Evolutionary conservation across 768 basidiomycete genomes (phyloP), one percentile per base, ranked within the genome.

Genomic region (Leccinum longicurvipes): DNA sequence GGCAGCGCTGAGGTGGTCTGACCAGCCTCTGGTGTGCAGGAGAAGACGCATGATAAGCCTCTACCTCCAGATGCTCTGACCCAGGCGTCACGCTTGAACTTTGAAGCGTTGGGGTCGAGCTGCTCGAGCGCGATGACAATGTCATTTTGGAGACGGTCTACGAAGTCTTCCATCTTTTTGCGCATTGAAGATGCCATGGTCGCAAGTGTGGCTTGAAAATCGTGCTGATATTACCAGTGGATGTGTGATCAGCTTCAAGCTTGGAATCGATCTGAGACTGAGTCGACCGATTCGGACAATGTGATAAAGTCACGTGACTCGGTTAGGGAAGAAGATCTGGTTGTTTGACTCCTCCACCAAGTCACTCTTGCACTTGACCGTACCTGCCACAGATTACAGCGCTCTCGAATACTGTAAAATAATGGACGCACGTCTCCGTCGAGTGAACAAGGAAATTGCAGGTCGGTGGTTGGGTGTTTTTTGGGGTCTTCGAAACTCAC

Each of bases 381-480:
- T n/a, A 28, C 27, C 29, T 39, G 32, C 31, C 8, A 47, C 34
- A 41, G 19, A 11, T 29, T 21, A 23, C 39, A 47, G 23, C 19
- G 10, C 41, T 50, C 14, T 60, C n/a, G n/a, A 54, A 29, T 36
- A 46, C 42, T 8, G 6, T 45, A 50, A 51, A n/a, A 53, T 25
- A 51, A 93, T 93, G 84, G 93, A 97, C 68, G 93, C 94, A 53
- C 80, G 94, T 55, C 81, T 93, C 47, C 82, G 94, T 60, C 79
- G 94, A 69, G 89, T 97, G 24, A 93, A 92, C 74, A 97, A 96
- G 76, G 94, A 98, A 76, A 97, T 98, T 57, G 74, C 85, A 60
- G 94, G 91, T 86, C 48, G 58, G 79, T 60, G 39, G 24, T 32
- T 2, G 25, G 19, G 19, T 47, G 12, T n/a, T 23, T 10, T 29